Base-by-base conservation (phyloP, 2,329 filamentous ascomycete genomes). In the Paecilomyces fulvus region DNA sequence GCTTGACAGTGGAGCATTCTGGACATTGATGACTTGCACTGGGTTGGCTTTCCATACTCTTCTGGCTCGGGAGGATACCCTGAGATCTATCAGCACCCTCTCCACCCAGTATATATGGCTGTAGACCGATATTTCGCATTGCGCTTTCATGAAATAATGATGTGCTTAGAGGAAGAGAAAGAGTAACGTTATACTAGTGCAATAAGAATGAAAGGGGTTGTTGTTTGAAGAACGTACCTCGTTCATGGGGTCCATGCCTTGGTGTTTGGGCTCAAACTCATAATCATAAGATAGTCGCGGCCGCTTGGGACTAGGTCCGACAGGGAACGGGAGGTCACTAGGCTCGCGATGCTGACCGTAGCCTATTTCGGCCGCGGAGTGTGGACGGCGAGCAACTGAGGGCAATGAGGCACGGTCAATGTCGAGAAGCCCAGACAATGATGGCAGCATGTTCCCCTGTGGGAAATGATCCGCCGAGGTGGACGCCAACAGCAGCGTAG, bases 1-100 rank as follows among this genome's bases (percentile, higher is more conserved):
- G 56, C 25, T 59, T 58, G 2, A 60, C 58, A 28, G 56, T 55
- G 52, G 53, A 50, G 53, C 61, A 64, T 17, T 61, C 59, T 23
- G 46, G 17, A 25, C 54, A 53, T 10, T 53, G 51, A 4, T 11
- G 20, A n/a, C 25, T 28, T 25, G 48, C 10, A 28, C 12, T 20
- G 3, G 20, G 48, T 3, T 9, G 48, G 21, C 10, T 23, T 2
- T 23, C 48, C 20, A 17, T 28, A 49, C 20, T 49, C 23, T 28
- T 49, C 20, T 25, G 20, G 6, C 7, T 49, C 14, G 48, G 23
- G 25, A 49, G 28, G 20, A 23, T 28, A 23, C 25, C 20, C 48
- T 49, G 48, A 23, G 10, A 28, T 28, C 10, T 49, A 25, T 49
- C 14, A 49, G 48, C 9, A 11, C 48, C 25, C 7, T 23, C 21